Conservation (phyloP, 345 rosid species). For the Dimocarpus longan region DNA sequence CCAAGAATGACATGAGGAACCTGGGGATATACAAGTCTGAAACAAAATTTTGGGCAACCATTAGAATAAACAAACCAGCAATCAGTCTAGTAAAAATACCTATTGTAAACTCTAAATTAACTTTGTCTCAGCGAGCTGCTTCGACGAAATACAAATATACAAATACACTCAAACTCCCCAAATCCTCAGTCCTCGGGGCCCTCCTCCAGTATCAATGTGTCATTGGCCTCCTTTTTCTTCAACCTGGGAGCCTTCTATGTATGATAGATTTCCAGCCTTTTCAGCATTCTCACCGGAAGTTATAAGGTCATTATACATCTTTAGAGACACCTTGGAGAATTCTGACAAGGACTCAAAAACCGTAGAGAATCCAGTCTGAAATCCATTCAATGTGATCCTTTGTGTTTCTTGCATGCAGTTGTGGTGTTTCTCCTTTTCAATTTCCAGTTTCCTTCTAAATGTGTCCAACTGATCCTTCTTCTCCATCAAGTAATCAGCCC, state of each 20-base stretch:
- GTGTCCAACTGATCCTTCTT: slow-evolving; percentile 56
- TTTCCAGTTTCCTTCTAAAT: slow-evolving; percentile 46
- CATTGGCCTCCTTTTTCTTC: slow-evolving; percentile 42
- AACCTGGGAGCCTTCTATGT: slow-evolving; percentile 33
- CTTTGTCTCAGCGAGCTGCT: slow-evolving; percentile 62
- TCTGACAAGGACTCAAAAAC: slow-evolving; percentile 55
- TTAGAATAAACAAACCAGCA: slow-evolving; percentile 26
- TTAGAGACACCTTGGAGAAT: slow-evolving; percentile 54
- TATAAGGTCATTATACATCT: slow-evolving; percentile 54
- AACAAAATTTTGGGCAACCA: slow-evolving; percentile 28
- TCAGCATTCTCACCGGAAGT: slow-evolving; percentile 34
- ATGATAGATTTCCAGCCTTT: slow-evolving; percentile 33
- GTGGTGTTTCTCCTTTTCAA: slow-evolving; percentile 59
- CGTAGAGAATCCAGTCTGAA: slow-evolving; percentile 50
- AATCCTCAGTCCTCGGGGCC: slow-evolving; percentile 4
- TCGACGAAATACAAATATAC: slow-evolving; percentile 45
- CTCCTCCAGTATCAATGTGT: slow-evolving; percentile 7
- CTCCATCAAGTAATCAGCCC: slow-evolving; percentile 31
- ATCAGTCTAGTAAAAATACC: slow-evolving; percentile 10
- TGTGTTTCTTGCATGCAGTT: slow-evolving; percentile 56
- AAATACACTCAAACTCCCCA: slow-evolving; percentile 20
- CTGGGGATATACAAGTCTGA: slow-evolving; percentile 8
- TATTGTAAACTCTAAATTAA: slow-evolving; percentile 21
- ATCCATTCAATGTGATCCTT: slow-evolving; percentile 54
- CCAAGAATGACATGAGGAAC: slow-evolving; percentile 2